A percentile compares a stretch with the other conserved stretches of the same genome.
Conservation (phyloP, 306 rosid genomes). For the Hippophae gyantsensis region DNA sequence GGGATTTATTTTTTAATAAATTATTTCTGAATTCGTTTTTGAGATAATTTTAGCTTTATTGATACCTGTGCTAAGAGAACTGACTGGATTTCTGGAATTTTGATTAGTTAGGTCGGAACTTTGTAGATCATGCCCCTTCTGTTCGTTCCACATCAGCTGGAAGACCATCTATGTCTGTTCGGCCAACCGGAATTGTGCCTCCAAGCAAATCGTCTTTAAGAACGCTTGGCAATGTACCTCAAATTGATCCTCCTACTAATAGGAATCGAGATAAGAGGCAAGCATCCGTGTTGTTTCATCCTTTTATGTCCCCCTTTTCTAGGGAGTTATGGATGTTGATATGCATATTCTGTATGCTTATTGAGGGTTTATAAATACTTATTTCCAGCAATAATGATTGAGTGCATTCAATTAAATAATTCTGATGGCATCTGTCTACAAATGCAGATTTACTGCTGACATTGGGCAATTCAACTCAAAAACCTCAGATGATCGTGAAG, state of each 20-base stretch:
- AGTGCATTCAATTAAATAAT: slow-evolving; percentile 1
- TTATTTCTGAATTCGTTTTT: no score
- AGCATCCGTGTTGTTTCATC: neutral
- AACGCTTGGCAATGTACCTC: slow-evolving; percentile 68
- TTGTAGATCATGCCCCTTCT: slow-evolving; percentile 60
- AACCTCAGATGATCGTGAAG: slow-evolving; percentile 70
- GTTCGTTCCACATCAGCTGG: slow-evolving; percentile 88
- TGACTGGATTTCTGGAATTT: slow-evolving; percentile 53
- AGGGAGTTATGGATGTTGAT: no score
- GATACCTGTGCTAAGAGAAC: slow-evolving; percentile 8
- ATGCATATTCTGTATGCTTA: slow-evolving; percentile 4
- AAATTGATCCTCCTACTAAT: slow-evolving; percentile 79
- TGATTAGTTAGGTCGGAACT: slow-evolving; percentile 98
- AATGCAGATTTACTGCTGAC: slow-evolving; percentile 60
- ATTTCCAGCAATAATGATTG: slow-evolving; percentile 3
- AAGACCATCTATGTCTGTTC: slow-evolving; percentile 68
- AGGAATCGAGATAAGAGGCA: slow-evolving; percentile 60
- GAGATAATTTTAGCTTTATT: neutral
- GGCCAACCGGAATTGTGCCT: slow-evolving; percentile 41
- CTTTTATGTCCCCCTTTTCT: no score
- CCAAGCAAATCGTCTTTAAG: slow-evolving; percentile 45
- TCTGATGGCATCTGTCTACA: neutral
- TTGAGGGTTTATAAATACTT: no score
- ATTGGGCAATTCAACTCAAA: slow-evolving; percentile 40
- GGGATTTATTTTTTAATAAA: no score